These are phyloP conservation scores for Dujonia santamariae DNA, from an alignment of 1,139 yeast genomes.

Conservation along the genomic window DNA sequence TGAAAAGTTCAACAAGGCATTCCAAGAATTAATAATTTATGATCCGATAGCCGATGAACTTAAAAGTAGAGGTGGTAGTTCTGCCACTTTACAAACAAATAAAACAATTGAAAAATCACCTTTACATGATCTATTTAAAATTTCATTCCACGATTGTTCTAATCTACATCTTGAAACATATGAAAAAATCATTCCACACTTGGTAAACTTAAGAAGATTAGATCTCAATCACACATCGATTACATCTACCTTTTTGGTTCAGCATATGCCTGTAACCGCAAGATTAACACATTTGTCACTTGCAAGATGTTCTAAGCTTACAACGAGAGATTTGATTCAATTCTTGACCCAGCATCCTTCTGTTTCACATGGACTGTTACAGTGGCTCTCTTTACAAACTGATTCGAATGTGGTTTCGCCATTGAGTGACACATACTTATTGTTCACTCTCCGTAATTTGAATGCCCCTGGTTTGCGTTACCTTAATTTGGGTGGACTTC, in stretches of 20 bases:
- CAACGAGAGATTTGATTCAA: slow-evolving; percentile 70
- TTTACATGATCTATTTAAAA: slow-evolving; percentile 27
- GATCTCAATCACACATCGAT: slow-evolving; percentile 84
- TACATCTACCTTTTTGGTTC: slow-evolving; percentile 49
- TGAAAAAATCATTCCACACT: slow-evolving; percentile 53
- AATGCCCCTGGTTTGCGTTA: slow-evolving; percentile 52
- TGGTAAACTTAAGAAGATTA: slow-evolving; percentile 60
- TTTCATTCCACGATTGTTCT: slow-evolving; percentile 88
- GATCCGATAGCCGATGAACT: slow-evolving; percentile 2
- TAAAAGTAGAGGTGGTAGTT: not conserved
- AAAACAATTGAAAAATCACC: too few relatives aligned
- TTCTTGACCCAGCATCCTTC: slow-evolving; percentile 76
- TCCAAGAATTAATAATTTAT: slow-evolving; percentile 38
- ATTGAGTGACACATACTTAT: slow-evolving; percentile 55
- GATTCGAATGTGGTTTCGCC: slow-evolving; percentile 68
- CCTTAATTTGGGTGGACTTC: slow-evolving; percentile 74
- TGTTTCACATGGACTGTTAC: slow-evolving; percentile 50
- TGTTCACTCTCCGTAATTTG: slow-evolving; percentile 53
- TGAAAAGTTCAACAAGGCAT: slow-evolving; percentile 59
- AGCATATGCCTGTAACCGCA: slow-evolving; percentile 49
- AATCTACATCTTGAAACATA: slow-evolving; percentile 61
- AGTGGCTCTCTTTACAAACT: slow-evolving; percentile 77
- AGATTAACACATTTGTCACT: slow-evolving; percentile 74
- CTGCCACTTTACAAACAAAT: not conserved
- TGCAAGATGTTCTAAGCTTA: slow-evolving; percentile 73